Evolutionary conservation across 2,329 filamentous ascomycete species (phyloP).

Genomic region (Tolypocladium paradoxum): DNA sequence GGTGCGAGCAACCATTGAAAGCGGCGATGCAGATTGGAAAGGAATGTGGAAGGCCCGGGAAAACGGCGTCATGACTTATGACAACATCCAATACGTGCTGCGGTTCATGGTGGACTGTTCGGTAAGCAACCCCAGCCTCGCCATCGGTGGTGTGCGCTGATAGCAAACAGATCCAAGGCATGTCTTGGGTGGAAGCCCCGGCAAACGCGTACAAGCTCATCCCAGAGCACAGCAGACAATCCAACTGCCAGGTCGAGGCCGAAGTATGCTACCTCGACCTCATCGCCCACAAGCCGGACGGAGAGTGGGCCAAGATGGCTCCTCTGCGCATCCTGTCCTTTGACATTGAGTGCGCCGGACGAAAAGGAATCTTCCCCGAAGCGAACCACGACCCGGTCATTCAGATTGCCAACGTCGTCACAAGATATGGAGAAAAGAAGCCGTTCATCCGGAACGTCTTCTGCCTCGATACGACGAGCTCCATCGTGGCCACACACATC

Average conservation of each 20-base stretch:
- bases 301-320: slow-evolving; percentile 97
- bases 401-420: slow-evolving; percentile 95
- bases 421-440: slow-evolving; percentile 86
- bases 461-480: slow-evolving; percentile 81
- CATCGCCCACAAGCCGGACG: slow-evolving; percentile 76
- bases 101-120: slow-evolving; percentile 98
- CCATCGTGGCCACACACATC: slow-evolving; percentile 91
- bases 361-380: slow-evolving; percentile 96
- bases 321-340: slow-evolving; percentile 88
- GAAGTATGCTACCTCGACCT: slow-evolving; percentile 72
- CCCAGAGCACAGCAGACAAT: slow-evolving; percentile 56
- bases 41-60: slow-evolving; percentile 67
- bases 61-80: slow-evolving; percentile 76
- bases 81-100: slow-evolving; percentile 90
- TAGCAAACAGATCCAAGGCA: slow-evolving; percentile 60
- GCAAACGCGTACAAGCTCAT: slow-evolving; percentile 64
- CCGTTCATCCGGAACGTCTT: slow-evolving; percentile 96
- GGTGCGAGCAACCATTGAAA: slow-evolving; percentile 66
- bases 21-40: slow-evolving; percentile 75
- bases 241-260: slow-evolving; percentile 94
- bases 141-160: slow-evolving; percentile 6
- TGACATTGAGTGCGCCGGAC: slow-evolving; percentile 96
- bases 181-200: slow-evolving; percentile 93
- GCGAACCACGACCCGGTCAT: slow-evolving; percentile 88
- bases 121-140: slow-evolving; percentile 30